phyloP scores from a whole-genome alignment of 106 monocot species.

The Agapanthus africanus region DNA sequence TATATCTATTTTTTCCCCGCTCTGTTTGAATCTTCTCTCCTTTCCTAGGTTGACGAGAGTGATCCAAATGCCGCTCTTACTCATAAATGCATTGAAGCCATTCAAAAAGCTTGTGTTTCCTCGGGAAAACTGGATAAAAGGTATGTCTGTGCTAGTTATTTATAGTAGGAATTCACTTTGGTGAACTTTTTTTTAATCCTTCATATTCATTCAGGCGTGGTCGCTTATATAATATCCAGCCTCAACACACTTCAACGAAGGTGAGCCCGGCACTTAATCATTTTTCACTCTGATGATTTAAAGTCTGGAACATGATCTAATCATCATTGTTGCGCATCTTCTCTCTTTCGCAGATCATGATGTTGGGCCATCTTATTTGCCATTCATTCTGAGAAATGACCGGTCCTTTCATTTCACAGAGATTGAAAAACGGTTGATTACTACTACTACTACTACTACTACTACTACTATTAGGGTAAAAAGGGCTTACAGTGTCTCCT shows the following conservation, averaged over 20 bases:
- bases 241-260: constrained; percentile 7
- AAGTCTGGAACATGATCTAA: neutral
- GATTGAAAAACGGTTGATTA: too few species aligned
- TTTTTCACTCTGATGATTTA: constrained; percentile 57
- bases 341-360: constrained; percentile 21
- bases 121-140: constrained; percentile 60
- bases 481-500: too few species aligned
- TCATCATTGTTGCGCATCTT: neutral
- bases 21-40: too few species aligned
- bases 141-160: constrained; percentile 25
- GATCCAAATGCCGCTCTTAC: constrained; percentile 82
- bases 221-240: constrained; percentile 20
- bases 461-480: too few species aligned
- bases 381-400: constrained; percentile 9
- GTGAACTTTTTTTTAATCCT: neutral
- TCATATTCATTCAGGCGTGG: constrained; percentile 7
- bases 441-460: too few species aligned
- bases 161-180: neutral
- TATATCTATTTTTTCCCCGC: too few species aligned
- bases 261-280: too few species aligned
- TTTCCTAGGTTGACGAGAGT: constrained; percentile 45
- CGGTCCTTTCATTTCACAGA: neutral
- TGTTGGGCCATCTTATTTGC: constrained; percentile 25
- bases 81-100: constrained; percentile 54
- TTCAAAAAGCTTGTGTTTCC: constrained; percentile 62